Conservation (phyloP, 2,329 filamentous ascomycete species). For the Talaromyces sp. region DNA sequence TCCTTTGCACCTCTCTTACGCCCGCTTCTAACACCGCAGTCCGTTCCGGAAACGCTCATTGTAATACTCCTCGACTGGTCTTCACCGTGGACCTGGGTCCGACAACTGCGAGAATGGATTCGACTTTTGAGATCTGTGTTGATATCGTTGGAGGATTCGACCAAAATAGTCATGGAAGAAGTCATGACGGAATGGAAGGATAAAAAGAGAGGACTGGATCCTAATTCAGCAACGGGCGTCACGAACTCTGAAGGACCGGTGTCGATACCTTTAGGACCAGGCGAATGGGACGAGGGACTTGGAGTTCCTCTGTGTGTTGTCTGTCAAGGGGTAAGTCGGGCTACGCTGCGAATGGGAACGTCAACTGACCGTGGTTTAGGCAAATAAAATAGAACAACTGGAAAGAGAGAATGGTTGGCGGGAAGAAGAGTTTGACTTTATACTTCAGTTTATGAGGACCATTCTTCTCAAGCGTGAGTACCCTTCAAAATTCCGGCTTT, state of each 20-base stretch:
- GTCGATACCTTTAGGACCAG: slow-evolving; percentile 74
- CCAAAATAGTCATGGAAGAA: slow-evolving; percentile 81
- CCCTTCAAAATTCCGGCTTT: slow-evolving; percentile 6
- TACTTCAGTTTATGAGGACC: slow-evolving; percentile 88
- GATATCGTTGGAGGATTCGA: slow-evolving; percentile 68
- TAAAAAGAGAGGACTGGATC: slow-evolving; percentile 61
- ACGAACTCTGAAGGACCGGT: slow-evolving; percentile 63
- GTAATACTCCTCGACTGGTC: slow-evolving; percentile 95
- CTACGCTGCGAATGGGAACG: slow-evolving; percentile 27
- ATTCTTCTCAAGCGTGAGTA: slow-evolving; percentile 76
- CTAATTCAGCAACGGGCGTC: slow-evolving; percentile 49
- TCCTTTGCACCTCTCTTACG: slow-evolving; percentile 79
- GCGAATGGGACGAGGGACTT: slow-evolving; percentile 88
- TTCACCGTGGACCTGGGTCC: slow-evolving; percentile 87
- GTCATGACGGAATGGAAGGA: slow-evolving; percentile 78
- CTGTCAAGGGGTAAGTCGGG: slow-evolving; percentile 73
- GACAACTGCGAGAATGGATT: slow-evolving; percentile 86
- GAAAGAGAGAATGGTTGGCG: slow-evolving; percentile 91
- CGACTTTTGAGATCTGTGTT: slow-evolving; percentile 75
- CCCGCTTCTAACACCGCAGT: slow-evolving; percentile 77
- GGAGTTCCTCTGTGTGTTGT: slow-evolving; percentile 87
- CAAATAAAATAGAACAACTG: slow-evolving; percentile 83
- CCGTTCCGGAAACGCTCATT: slow-evolving; percentile 80
- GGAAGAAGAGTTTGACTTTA: slow-evolving; percentile 94
- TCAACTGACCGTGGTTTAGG: slow-evolving; percentile 44